These are phyloP conservation scores for Alloteropsis angusta DNA, from an alignment of 202 grass and related monocot species.

Conservation along the genomic window DNA sequence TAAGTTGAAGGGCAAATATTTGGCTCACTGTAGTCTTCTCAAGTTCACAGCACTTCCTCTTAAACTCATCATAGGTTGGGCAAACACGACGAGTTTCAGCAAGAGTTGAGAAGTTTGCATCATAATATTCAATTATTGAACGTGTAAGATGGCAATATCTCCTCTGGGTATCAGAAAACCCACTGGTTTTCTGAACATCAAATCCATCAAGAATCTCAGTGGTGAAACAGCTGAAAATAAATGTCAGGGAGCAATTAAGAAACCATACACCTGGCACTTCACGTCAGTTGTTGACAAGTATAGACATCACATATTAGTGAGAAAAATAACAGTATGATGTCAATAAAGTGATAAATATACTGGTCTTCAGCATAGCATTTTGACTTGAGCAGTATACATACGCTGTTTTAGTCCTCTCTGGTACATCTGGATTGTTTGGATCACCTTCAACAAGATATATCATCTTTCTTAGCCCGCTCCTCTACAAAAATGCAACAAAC, in stretches of 20 bases:
- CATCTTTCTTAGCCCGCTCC: constrained; percentile 67
- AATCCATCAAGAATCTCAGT: constrained; percentile 86
- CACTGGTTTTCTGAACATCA: constrained; percentile 81
- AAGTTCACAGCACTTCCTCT: constrained; percentile 50
- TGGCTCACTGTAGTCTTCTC: constrained; percentile 64
- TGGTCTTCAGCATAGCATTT: constrained; percentile 9
- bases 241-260: constrained; percentile 9
- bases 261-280: background rate
- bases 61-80: constrained; percentile 61
- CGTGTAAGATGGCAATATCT: constrained; percentile 56
- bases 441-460: constrained; percentile 98
- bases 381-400: constrained; percentile 37
- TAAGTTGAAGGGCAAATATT: constrained; percentile 90
- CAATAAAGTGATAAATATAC: background rate
- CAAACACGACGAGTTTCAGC: constrained; percentile 29
- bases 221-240: constrained; percentile 78
- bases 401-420: constrained; percentile 70
- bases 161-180: constrained; percentile 61
- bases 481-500: constrained; percentile 37
- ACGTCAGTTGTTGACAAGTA: too few relatives aligned
- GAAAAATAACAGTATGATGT: background rate
- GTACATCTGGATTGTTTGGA: constrained; percentile 45
- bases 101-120: constrained; percentile 28
- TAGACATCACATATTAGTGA: constrained; percentile 6
- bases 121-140: constrained; percentile 66